These are phyloP conservation scores for Stagonosporopsis chrysanthemi DNA, from an alignment of 2,329 filamentous ascomycete genomes.

Conservation along the genomic window DNA sequence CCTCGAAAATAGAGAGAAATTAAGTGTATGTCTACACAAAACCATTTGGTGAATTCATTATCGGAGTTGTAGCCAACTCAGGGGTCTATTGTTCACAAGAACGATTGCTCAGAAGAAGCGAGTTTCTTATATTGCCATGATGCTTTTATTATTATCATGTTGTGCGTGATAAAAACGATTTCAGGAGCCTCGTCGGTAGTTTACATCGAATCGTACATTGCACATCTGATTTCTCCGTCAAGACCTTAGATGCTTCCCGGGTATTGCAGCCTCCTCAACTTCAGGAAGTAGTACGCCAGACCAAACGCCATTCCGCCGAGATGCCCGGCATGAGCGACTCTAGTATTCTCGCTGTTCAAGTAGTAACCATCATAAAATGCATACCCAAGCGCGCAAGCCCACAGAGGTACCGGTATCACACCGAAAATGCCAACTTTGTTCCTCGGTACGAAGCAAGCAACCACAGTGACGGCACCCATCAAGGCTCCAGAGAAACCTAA, in stretches of 20 bases:
- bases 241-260: conserved; percentile 11
- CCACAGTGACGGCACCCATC: conserved; percentile 50
- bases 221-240: background rate
- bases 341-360: conserved; percentile 39
- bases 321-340: conserved; percentile 54
- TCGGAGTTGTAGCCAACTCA: too few species aligned
- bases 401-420: conserved; percentile 52
- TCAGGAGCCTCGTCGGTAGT: background rate
- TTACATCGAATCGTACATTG: background rate
- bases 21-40: too few species aligned
- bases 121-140: too few species aligned
- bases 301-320: conserved; percentile 55
- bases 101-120: too few species aligned
- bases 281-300: conserved; percentile 36
- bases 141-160: background rate
- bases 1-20: too few species aligned
- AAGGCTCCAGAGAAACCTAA: conserved; percentile 52
- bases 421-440: conserved; percentile 46
- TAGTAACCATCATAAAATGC: conserved; percentile 51
- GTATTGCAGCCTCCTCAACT: conserved; percentile 4
- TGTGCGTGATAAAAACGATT: background rate
- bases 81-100: too few species aligned
- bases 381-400: conserved; percentile 46
- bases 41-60: too few species aligned
- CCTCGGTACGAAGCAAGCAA: conserved; percentile 50